These are phyloP conservation scores for Kwoniella sp. DNA, from an alignment of 768 basidiomycete species.

Conservation along the genomic window DNA sequence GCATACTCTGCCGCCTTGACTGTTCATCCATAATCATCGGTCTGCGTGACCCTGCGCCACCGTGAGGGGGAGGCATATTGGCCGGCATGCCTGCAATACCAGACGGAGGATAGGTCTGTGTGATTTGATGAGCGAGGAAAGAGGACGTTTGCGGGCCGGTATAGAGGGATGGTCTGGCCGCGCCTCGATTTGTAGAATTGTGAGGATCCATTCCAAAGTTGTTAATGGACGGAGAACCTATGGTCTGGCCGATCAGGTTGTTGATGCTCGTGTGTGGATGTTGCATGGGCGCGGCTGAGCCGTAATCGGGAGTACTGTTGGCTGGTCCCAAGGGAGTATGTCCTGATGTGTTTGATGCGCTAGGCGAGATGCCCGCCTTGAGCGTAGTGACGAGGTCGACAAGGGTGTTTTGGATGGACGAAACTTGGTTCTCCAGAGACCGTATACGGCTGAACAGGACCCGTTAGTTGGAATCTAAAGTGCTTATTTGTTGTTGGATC, in stretches of 20 bases:
- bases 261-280: neutral
- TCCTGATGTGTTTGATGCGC: slow-evolving; percentile 18
- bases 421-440: slow-evolving; percentile 81
- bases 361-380: slow-evolving; percentile 57
- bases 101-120: neutral
- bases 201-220: slow-evolving; percentile 8
- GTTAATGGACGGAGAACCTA: slow-evolving; percentile 5
- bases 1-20: slow-evolving; percentile 14
- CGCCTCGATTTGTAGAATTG: neutral
- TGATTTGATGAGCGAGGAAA: neutral
- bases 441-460: slow-evolving; percentile 72
- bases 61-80: neutral
- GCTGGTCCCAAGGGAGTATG: slow-evolving; percentile 17
- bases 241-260: slow-evolving; percentile 8
- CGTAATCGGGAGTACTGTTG: slow-evolving; percentile 23
- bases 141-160: neutral
- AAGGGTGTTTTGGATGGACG: slow-evolving; percentile 76
- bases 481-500: neutral
- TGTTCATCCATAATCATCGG: slow-evolving; percentile 15
- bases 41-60: slow-evolving; percentile 1
- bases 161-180: slow-evolving; percentile 6
- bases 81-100: slow-evolving; percentile 1
- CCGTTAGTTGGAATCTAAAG: neutral
- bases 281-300: slow-evolving; percentile 7
- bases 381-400: slow-evolving; percentile 77